Evolutionary conservation across 306 rosid genomes (phyloP), one percentile per base, ranked within the genome.

Genomic region (Ormosia emarginata): DNA sequence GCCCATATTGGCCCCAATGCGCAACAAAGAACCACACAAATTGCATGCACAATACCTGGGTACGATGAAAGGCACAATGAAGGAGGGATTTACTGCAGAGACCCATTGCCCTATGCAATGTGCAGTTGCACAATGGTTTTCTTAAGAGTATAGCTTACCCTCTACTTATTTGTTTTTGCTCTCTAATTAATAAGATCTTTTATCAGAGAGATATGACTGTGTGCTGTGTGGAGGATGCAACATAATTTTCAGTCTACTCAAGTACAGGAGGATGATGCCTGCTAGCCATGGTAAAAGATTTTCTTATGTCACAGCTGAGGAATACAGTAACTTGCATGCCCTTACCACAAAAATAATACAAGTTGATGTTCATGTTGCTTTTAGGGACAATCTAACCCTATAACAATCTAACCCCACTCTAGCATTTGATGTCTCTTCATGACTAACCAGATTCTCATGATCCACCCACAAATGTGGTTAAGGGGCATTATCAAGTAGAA

Each of bases 221-320:
- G 62, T 53, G 44, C 34, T 17, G 32, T 18, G 58, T 50, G 39
- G 14, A 78, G 74, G 65, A 65, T 50, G 66, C 52, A 5, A 34
- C 33, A 64, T 64, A 77, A 63, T 36, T 78, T 52, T 78, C 74
- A 37, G 8, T 78, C 64, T 64, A 65, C 47, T 47, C 15, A 66
- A 32, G 10, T 7, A 47, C 18, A 18, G 46, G 55, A 80, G 40
- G 64, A 37, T 32, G 55, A 58, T 58, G 7, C 73, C 15, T 58
- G 8, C 79, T 11, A 65, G 40, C 81, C 64, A 62, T 37, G n/a
- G 68, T 79, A 17, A 46, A 32, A 58, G n/a, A 44, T 12, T 52
- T 56, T 55, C 76, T 57, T 30, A 66, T 47, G 56, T 67, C 33
- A 46, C 36, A 13, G 17, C 41, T 58, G 39, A 40, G 37, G 36